Percentiles rank a stretch among this genome's conserved stretches.
Conservation (phyloP, 2,329 filamentous ascomycete genomes). For the Akanthomyces muscarius region DNA sequence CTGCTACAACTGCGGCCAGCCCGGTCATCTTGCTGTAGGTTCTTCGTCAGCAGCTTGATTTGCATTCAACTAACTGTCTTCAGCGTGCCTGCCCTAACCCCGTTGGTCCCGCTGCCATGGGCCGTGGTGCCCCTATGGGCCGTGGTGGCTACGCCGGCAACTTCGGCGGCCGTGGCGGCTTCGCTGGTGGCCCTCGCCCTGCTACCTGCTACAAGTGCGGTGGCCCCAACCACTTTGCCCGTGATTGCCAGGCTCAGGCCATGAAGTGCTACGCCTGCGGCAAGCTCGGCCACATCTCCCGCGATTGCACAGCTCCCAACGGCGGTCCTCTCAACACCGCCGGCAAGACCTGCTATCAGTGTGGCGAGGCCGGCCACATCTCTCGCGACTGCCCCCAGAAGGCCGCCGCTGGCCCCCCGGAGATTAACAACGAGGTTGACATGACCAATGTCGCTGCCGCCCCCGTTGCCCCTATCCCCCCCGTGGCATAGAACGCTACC, state of each 20-base stretch:
- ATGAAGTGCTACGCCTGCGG: slow-evolving; percentile 99
- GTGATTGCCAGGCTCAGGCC: slow-evolving; percentile 95
- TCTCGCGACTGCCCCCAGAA: slow-evolving; percentile 88
- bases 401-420: slow-evolving; percentile 44
- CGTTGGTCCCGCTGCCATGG: slow-evolving; percentile 52
- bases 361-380: slow-evolving; percentile 92
- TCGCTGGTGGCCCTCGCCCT: slow-evolving; percentile 63
- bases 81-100: slow-evolving; percentile 82
- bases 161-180: slow-evolving; percentile 67
- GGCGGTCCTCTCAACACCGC: slow-evolving; percentile 92
- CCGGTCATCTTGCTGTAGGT: slow-evolving; percentile 84
- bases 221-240: slow-evolving; percentile 94
- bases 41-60: not conserved
- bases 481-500: slow-evolving; percentile 32
- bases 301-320: slow-evolving; percentile 94
- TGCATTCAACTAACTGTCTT: not conserved
- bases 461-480: slow-evolving; percentile 43
- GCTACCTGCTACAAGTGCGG: slow-evolving; percentile 73
- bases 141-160: slow-evolving; percentile 66
- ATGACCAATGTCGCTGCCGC: slow-evolving; percentile 39
- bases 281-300: slow-evolving; percentile 89
- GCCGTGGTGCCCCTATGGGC: slow-evolving; percentile 62
- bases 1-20: slow-evolving; percentile 95
- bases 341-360: slow-evolving; percentile 98
- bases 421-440: slow-evolving; percentile 44